phyloP scores from a whole-genome alignment of 345 rosid genomes.

The Dipteronia sinensis region DNA sequence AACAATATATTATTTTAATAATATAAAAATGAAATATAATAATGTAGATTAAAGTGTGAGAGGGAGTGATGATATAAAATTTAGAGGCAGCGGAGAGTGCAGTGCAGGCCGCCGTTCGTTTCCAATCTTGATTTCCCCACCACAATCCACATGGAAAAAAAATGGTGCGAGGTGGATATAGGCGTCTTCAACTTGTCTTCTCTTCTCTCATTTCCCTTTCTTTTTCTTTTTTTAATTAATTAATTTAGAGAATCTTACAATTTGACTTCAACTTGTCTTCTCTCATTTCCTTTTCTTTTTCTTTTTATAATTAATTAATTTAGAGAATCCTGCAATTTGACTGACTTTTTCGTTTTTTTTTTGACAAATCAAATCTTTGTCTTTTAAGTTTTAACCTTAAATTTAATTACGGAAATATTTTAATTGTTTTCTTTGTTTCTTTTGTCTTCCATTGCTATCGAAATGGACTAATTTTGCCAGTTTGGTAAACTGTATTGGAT shows the following conservation, averaged over 20 bases:
- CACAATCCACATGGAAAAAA: neutral
- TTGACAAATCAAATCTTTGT: neutral
- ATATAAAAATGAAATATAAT: too few species aligned
- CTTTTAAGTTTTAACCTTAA: neutral
- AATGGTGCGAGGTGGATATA: neutral
- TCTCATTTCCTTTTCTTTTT: neutral
- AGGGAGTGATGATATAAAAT: neutral
- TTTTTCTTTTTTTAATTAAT: too few species aligned
- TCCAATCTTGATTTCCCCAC: conserved; percentile 19
- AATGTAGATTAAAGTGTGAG: too few species aligned
- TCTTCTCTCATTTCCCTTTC: neutral
- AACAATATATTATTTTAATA: too few species aligned
- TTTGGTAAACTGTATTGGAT: too few species aligned
- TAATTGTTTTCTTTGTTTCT: too few species aligned
- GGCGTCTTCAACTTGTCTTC: conserved; percentile 17
- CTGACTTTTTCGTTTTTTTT: neutral
- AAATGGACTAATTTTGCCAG: too few species aligned
- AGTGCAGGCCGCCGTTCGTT: conserved; percentile 22
- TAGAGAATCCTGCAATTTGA: neutral
- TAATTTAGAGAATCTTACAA: too few species aligned
- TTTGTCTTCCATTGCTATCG: too few species aligned
- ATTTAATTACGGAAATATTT: neutral
- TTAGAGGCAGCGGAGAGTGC: conserved; percentile 15
- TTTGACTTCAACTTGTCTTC: conserved; percentile 16
- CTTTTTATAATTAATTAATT: neutral